Percentiles rank a stretch among this genome's conserved stretches.
These are phyloP conservation scores for Candida endomychidarum DNA, from an alignment of 805 yeast species.

Conservation along the genomic window DNA sequence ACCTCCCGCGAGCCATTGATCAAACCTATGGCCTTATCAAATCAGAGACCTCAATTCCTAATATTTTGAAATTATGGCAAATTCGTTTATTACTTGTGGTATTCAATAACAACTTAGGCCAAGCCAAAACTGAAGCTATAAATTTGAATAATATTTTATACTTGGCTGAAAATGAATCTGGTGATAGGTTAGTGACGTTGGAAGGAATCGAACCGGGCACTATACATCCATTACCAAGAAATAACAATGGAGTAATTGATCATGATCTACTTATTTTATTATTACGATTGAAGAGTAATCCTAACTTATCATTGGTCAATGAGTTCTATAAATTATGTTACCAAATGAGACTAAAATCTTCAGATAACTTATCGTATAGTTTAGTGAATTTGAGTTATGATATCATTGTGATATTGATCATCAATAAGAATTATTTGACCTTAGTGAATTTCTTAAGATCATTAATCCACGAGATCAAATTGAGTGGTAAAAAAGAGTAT, in stretches of 20 bases:
- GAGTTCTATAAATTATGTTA: constrained; percentile 45
- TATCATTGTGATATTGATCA: constrained; percentile 27
- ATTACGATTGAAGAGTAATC: constrained; percentile 42
- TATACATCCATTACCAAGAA: constrained; percentile 38
- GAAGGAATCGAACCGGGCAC: constrained; percentile 8
- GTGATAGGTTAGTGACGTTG: too few relatives aligned
- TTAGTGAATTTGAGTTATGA: constrained; percentile 34
- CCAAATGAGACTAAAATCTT: constrained; percentile 29
- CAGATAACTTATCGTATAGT: constrained; percentile 11
- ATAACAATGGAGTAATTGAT: constrained; percentile 28
- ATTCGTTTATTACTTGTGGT: constrained; percentile 31
- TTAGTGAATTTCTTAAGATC: constrained; percentile 27
- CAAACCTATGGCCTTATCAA: constrained; percentile 11
- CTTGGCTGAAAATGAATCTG: constrained; percentile 30
- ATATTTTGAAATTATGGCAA: constrained; percentile 33
- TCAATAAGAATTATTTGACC: constrained; percentile 30
- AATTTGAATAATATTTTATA: constrained; percentile 37
- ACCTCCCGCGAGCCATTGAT: constrained; percentile 1
- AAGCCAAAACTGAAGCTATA: constrained; percentile 39
- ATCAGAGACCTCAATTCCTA: constrained; percentile 8
- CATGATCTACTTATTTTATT: constrained; percentile 32
- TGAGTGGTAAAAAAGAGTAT: constrained; percentile 1
- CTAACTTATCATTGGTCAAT: constrained; percentile 42
- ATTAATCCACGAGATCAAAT: constrained; percentile 6
- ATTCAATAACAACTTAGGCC: constrained; percentile 28